phyloP scores from a whole-genome alignment of 768 basidiomycete genomes.

The Leucocoprinus sp. region DNA sequence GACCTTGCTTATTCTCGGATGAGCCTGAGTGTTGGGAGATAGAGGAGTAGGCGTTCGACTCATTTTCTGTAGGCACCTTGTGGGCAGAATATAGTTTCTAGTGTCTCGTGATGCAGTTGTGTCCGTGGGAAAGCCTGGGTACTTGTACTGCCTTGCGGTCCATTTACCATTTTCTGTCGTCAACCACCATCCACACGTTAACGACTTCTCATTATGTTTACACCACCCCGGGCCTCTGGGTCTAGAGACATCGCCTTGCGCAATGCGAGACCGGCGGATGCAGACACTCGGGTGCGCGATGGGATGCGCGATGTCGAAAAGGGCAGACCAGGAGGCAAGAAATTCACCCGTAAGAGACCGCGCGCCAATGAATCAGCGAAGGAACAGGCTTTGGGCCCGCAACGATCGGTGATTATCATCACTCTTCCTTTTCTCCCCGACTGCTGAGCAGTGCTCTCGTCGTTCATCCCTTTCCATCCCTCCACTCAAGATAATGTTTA shows the following conservation, averaged over 20 bases:
- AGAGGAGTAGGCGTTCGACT: constrained; percentile 5
- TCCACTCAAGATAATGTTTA: constrained; percentile 29
- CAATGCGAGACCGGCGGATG: constrained; percentile 68
- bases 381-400: constrained; percentile 38
- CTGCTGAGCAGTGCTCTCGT: background rate
- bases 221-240: constrained; percentile 49
- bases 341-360: constrained; percentile 54
- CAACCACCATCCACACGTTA: constrained; percentile 10
- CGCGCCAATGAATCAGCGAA: constrained; percentile 52
- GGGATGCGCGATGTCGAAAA: too few species aligned
- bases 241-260: constrained; percentile 56
- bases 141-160: constrained; percentile 21
- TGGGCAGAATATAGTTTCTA: too few species aligned
- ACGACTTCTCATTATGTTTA: constrained; percentile 34
- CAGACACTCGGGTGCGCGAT: constrained; percentile 71
- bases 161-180: constrained; percentile 10
- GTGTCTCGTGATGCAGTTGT: too few species aligned
- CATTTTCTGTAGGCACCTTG: background rate
- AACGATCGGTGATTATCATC: constrained; percentile 64
- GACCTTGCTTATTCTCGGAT: constrained; percentile 23
- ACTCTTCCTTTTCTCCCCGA: constrained; percentile 23
- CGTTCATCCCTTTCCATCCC: constrained; percentile 21
- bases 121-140: constrained; percentile 19
- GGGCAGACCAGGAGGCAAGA: constrained; percentile 67
- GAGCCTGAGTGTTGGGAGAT: constrained; percentile 17